Percentiles rank a stretch among this genome's conserved stretches.
Conservation (phyloP, 1,284 basidiomycete genomes). For the Ustilago nuda region DNA sequence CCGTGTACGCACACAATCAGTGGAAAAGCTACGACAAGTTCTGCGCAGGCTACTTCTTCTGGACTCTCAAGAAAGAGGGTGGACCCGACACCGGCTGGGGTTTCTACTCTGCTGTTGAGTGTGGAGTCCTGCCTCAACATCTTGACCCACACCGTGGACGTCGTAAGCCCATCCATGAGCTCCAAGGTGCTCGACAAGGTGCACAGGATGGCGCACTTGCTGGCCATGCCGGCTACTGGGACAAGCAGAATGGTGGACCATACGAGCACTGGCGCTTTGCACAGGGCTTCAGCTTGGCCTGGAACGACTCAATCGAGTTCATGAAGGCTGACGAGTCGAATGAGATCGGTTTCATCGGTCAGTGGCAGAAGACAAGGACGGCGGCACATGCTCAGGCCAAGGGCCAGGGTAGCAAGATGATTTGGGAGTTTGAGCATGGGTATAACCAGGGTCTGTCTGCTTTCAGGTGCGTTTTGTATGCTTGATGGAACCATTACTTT, state of each 20-base stretch:
- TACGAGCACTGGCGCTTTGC: constrained; percentile 78
- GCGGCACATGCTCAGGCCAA: constrained; percentile 72
- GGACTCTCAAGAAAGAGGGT: constrained; percentile 84
- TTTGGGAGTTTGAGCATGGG: constrained; percentile 72
- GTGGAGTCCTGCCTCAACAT: constrained; percentile 75
- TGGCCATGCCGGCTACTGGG: constrained; percentile 41
- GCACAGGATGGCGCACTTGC: constrained; percentile 33
- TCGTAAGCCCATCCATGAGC: constrained; percentile 26
- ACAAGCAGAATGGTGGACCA: constrained; percentile 68
- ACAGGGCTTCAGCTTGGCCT: constrained; percentile 77
- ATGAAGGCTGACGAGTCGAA: constrained; percentile 69
- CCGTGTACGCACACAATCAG: constrained; percentile 75
- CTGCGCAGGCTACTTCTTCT: constrained; percentile 85
- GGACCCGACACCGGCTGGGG: constrained; percentile 82
- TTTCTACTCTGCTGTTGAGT: constrained; percentile 77
- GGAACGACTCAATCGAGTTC: constrained; percentile 79
- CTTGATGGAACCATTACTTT: constrained; percentile 5
- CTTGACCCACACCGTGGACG: constrained; percentile 48
- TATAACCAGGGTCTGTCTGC: constrained; percentile 73
- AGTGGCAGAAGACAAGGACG: constrained; percentile 74
- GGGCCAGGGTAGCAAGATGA: constrained; percentile 69
- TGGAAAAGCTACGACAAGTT: constrained; percentile 77
- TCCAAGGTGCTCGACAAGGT: constrained; percentile 26
- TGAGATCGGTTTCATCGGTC: constrained; percentile 76
- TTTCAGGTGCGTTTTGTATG: constrained; percentile 40